phyloP scores from a whole-genome alignment of 2,329 filamentous ascomycete species.

The Parascedosporium putredinis region DNA sequence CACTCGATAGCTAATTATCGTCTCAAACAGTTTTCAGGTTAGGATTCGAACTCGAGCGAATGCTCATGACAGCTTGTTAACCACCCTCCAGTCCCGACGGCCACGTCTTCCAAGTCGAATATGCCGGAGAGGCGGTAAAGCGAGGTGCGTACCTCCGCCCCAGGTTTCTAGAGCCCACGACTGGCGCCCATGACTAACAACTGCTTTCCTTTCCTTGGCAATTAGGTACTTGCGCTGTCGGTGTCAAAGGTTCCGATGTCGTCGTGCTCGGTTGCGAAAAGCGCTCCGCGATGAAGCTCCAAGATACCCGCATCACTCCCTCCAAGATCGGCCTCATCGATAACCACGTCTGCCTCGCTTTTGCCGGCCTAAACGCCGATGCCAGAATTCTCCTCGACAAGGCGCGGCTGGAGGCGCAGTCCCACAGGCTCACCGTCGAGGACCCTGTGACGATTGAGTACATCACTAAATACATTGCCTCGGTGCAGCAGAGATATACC shows the following conservation, averaged over 20 bases:
- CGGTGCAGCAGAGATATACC: slow-evolving; percentile 97
- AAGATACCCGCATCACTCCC: slow-evolving; percentile 97
- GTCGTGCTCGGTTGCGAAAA: slow-evolving; percentile 98
- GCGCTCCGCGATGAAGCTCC: slow-evolving; percentile 96
- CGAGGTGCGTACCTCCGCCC: slow-evolving; percentile 51
- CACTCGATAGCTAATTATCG: slow-evolving; percentile 22
- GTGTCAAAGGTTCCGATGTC: slow-evolving; percentile 88
- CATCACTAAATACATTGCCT: slow-evolving; percentile 97
- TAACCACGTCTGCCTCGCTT: slow-evolving; percentile 91
- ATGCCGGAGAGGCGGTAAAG: slow-evolving; percentile 97
- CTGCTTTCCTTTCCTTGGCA: slow-evolving; percentile 11
- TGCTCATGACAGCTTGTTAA: slow-evolving; percentile 28
- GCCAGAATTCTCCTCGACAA: slow-evolving; percentile 97
- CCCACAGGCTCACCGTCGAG: slow-evolving; percentile 91
- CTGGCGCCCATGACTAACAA: slow-evolving; percentile 2
- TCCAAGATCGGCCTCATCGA: slow-evolving; percentile 97
- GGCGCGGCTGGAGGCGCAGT: slow-evolving; percentile 92
- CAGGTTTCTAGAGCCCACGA: slow-evolving; percentile 1
- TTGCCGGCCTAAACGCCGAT: slow-evolving; percentile 94
- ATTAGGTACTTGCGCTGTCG: slow-evolving; percentile 89
- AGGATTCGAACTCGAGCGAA: slow-evolving; percentile 17
- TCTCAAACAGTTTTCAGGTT: slow-evolving; percentile 69
- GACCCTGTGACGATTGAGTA: slow-evolving; percentile 98
- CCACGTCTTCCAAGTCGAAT: slow-evolving; percentile 99
- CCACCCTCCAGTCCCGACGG: slow-evolving; percentile 72